Evolutionary conservation across 73 alveolate species (phyloP).

Genomic region (Halteria grandinella): DNA sequence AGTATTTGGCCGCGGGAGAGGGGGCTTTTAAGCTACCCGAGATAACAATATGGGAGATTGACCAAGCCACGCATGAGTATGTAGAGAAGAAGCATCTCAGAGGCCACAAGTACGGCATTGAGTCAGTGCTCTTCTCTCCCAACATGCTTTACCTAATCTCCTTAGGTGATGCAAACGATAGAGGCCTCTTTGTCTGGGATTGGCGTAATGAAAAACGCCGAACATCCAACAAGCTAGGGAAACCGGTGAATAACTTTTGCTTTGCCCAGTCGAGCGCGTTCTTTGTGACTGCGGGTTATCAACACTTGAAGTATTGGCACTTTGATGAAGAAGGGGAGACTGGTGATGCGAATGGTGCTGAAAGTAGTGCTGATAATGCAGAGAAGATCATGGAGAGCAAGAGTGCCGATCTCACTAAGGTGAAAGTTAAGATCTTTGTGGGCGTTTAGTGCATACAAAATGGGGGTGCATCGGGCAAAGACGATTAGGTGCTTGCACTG

Average conservation of each 20-base stretch:
- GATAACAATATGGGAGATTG: conserved; percentile 83
- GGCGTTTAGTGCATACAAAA: conserved; percentile 78
- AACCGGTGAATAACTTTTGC: conserved; percentile 69
- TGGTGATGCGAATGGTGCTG: too few relatives aligned
- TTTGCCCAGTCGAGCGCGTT: conserved; percentile 73
- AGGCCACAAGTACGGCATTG: conserved; percentile 95
- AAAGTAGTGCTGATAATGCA: too few relatives aligned
- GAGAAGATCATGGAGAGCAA: conserved; percentile 77
- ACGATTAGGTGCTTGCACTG: conserved; percentile 70
- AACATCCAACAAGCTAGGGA: conserved; percentile 77
- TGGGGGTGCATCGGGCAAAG: too few relatives aligned
- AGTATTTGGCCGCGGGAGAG: conserved; percentile 88
- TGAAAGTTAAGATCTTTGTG: conserved; percentile 63
- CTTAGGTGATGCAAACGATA: conserved; percentile 94
- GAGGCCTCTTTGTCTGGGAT: conserved; percentile 89
- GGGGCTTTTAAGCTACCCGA: conserved; percentile 89
- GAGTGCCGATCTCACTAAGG: conserved; percentile 69
- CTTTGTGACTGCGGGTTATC: conserved; percentile 85
- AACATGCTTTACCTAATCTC: conserved; percentile 84
- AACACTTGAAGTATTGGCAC: conserved; percentile 82
- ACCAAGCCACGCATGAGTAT: background rate
- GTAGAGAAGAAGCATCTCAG: conserved; percentile 60
- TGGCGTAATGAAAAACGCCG: conserved; percentile 68
- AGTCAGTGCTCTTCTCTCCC: conserved; percentile 86
- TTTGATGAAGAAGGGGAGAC: conserved; percentile 76